Percentiles rank a stretch among this genome's conserved stretches.
Conservation (phyloP, 805 yeast species). For the Debaryomyces tyrocola region DNA sequence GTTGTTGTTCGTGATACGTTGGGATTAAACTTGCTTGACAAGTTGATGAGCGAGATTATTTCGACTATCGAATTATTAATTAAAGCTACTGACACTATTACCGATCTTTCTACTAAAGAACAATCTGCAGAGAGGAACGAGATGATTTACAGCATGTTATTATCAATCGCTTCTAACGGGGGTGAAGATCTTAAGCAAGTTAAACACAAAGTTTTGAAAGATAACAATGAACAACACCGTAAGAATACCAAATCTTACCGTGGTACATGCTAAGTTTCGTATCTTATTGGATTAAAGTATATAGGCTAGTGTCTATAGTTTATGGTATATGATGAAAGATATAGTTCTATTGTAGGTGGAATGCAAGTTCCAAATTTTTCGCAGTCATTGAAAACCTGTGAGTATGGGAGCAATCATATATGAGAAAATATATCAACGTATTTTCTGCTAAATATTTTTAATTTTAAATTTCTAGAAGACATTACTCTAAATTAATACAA, state of each 20-base stretch:
- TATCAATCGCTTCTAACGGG: conserved; percentile 58
- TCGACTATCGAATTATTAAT: conserved; percentile 53
- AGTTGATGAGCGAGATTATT: conserved; percentile 61
- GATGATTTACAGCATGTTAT: conserved; percentile 48
- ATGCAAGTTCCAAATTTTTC: background rate
- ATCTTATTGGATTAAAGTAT: background rate
- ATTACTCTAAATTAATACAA: too few relatives aligned
- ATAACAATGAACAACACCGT: conserved; percentile 18
- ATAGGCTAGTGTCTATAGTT: too few relatives aligned
- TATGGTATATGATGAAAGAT: too few relatives aligned
- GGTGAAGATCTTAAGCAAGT: conserved; percentile 35
- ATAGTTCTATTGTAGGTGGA: background rate
- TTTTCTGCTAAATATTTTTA: background rate
- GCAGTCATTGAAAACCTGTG: background rate
- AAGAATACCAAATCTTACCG: conserved; percentile 32
- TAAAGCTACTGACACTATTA: conserved; percentile 44
- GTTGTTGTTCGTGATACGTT: conserved; percentile 78
- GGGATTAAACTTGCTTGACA: conserved; percentile 58
- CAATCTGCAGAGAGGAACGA: conserved; percentile 25
- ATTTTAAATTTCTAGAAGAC: background rate
- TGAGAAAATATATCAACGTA: background rate
- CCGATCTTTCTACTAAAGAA: conserved; percentile 17
- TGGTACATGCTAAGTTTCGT: conserved; percentile 31
- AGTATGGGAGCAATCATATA: background rate
- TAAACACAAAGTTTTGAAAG: conserved; percentile 20